phyloP scores from a whole-genome alignment of 768 basidiomycete genomes.

The Leccinum disarticulatum region DNA sequence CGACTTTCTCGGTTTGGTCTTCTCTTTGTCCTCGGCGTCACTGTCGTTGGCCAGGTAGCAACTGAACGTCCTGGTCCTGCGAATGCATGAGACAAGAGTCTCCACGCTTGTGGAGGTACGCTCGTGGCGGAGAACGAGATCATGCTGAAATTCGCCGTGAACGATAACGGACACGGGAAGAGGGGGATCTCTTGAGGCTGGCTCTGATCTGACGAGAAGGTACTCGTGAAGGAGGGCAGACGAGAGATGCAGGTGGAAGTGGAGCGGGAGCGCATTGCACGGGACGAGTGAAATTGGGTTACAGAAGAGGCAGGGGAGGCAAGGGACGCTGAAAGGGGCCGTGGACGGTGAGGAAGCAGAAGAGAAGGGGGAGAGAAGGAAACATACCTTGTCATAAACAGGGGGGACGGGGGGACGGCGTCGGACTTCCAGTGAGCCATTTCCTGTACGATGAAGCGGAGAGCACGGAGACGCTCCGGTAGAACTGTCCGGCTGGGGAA shows the following conservation, averaged over 20 bases:
- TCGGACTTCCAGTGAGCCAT: conserved; percentile 31
- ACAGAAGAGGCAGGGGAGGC: conserved; percentile 30
- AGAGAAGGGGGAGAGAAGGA: not conserved
- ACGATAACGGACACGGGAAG: conserved; percentile 27
- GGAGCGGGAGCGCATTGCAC: conserved; percentile 30
- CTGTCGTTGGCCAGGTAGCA: conserved; percentile 18
- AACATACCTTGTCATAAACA: conserved; percentile 16
- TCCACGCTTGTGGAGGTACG: conserved; percentile 14
- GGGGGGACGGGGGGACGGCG: not conserved
- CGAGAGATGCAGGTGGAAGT: conserved; percentile 32
- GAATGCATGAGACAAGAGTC: conserved; percentile 12
- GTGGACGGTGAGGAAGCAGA: conserved; percentile 2
- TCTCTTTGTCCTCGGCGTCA: conserved; percentile 21
- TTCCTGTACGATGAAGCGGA: conserved; percentile 38
- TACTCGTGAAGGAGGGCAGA: conserved; percentile 34
- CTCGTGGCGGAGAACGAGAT: conserved; percentile 22
- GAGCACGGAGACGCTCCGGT: conserved; percentile 33
- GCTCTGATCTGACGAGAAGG: conserved; percentile 35
- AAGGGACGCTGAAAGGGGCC: conserved; percentile 24
- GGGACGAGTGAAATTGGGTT: conserved; percentile 28
- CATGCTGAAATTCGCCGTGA: conserved; percentile 26
- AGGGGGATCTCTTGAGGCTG: conserved; percentile 27
- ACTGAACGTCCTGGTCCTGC: conserved; percentile 18
- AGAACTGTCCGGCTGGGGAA: conserved; percentile 19
- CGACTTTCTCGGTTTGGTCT: conserved; percentile 15